Base-by-base conservation (phyloP, 2,329 filamentous ascomycete species). In the Botrytis pseudocinerea region DNA sequence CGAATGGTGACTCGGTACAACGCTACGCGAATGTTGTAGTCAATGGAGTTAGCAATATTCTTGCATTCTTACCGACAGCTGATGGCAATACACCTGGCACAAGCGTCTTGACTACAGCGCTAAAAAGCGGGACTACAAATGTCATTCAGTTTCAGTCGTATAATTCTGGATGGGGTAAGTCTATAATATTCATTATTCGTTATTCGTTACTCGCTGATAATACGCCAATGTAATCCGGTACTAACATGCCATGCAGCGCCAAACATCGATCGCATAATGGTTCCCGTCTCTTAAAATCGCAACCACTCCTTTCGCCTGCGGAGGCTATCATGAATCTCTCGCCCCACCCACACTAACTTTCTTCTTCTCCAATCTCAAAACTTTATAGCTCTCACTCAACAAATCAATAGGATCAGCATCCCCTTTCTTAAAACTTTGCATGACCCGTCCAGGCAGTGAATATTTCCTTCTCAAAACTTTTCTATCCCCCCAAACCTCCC, bases 51-150 rank as follows among this genome's bases (percentile, higher is more conserved):
- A 77, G 77, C 14, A 83, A 87, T 77, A 82, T 82, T 25, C 75
- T 90, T 4, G 87, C 89, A 0, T 91, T 91, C 74, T 75, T 90
- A 69, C 86, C 87, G 0, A 84, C 84, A 0, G 80, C 79, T 1
- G 82, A 83, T 57, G 84, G 84, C 0, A 83, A 85, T 40, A 82
- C 82, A 7, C 84, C 85, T 0, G 84, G 80, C 0, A 85, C 81
- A 22, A 87, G 85, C 71, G 82, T 83, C 1, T 76, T 90, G 73
- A 83, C 87, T 74, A 83, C 82, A 1, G 81, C 86, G 22, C 73
- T 90, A 72, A 84, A 84, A 72, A 80, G 80, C 25, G 87, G 87
- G 0, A 77, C 75, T 5, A 76, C 74, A 0, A 90, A 90, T 77
- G 83, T 82, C 2, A 81, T 90, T 54, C 82, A 82, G 1, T 82